Percentiles rank a stretch among this genome's conserved stretches.
Evolutionary conservation across 441 rosid species (phyloP).

Genomic region (Eruca vesicaria): DNA sequence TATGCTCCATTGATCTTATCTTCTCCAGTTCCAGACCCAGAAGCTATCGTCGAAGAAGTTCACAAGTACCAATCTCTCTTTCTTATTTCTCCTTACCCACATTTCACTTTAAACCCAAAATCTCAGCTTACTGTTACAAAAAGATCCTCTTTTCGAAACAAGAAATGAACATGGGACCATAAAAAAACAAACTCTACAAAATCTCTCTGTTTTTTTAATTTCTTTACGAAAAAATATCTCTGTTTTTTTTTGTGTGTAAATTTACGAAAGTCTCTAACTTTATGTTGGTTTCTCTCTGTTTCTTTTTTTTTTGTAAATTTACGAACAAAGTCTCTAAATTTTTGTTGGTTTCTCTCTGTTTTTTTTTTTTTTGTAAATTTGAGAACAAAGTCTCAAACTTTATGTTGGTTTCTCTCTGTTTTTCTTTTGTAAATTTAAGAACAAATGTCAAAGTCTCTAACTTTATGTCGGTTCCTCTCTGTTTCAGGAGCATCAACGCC

Average conservation of each 20-base stretch:
- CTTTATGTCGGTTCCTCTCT: neutral
- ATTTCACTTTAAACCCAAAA: neutral
- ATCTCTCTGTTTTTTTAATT: neutral
- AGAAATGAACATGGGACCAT: neutral
- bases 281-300: too few relatives aligned
- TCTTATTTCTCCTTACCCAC: neutral
- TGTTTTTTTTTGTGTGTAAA: too few relatives aligned
- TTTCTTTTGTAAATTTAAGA: neutral
- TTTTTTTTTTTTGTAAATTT: too few relatives aligned
- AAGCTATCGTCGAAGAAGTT: conserved; percentile 57
- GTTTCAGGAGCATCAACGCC: neutral
- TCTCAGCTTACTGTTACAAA: neutral
- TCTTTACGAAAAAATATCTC: too few relatives aligned
- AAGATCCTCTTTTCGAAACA: neutral
- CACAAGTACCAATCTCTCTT: conserved; percentile 45
- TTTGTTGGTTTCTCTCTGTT: too few relatives aligned
- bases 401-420: neutral
- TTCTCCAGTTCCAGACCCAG: conserved; percentile 65
- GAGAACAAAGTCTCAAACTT: too few relatives aligned
- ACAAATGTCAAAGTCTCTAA: neutral
- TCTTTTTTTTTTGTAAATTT: too few relatives aligned
- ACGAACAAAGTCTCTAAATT: too few relatives aligned
- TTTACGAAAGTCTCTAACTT: too few relatives aligned
- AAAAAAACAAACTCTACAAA: neutral
- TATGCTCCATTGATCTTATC: conserved; percentile 44